phyloP scores from a whole-genome alignment of 176 grass and related monocot species.

The Avena insularis region DNA sequence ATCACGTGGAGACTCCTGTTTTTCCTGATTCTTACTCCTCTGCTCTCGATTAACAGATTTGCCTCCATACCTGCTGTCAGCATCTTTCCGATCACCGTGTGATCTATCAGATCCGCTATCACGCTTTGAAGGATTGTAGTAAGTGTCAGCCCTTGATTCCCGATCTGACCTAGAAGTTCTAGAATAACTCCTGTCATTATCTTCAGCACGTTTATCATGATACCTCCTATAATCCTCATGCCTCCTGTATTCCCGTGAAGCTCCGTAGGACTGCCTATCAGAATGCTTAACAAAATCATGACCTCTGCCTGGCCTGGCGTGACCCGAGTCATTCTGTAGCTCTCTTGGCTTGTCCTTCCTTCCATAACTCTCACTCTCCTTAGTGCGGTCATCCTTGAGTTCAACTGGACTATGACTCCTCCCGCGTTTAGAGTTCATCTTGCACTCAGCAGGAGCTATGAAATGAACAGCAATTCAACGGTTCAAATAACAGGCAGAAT shows the following conservation, averaged over 20 bases:
- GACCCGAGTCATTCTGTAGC: conserved; percentile 40
- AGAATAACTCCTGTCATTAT: conserved; percentile 57
- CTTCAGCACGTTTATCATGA: conserved; percentile 57
- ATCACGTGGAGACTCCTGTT: conserved; percentile 39
- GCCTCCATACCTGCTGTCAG: conserved; percentile 45
- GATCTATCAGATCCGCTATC: conserved; percentile 56
- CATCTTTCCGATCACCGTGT: conserved; percentile 45
- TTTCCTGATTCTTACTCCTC: conserved; percentile 63
- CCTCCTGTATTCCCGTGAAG: conserved; percentile 58
- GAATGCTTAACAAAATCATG: conserved; percentile 58
- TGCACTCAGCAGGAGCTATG: conserved; percentile 35
- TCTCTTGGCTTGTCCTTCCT: conserved; percentile 53
- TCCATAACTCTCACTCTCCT: conserved; percentile 44
- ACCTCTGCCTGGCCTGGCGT: conserved; percentile 47
- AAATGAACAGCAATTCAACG: conserved; percentile 33
- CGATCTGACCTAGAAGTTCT: conserved; percentile 59
- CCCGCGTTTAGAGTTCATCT: conserved; percentile 50
- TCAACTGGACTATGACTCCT: conserved; percentile 64
- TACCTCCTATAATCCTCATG: conserved; percentile 78
- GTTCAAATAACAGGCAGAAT: background rate
- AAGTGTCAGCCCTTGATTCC: conserved; percentile 56
- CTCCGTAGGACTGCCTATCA: conserved; percentile 59
- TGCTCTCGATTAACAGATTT: conserved; percentile 50
- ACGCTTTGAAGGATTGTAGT: conserved; percentile 50
- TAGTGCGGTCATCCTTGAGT: conserved; percentile 46